phyloP scores from a whole-genome alignment of 164 flowering plant genomes.

The Amborella trichopoda region DNA sequence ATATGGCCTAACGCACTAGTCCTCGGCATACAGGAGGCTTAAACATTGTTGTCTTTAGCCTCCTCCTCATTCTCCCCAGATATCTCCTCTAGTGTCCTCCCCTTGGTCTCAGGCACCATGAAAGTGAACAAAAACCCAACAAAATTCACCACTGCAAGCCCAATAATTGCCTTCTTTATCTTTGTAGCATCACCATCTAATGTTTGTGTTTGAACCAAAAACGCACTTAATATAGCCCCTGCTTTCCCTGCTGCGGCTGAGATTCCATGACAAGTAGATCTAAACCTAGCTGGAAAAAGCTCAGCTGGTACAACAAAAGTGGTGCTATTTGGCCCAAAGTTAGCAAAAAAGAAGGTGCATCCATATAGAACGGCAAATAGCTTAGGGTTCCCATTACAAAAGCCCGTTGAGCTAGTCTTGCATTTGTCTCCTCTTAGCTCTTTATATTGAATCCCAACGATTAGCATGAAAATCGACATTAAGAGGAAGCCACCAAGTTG shows the following conservation, averaged over 20 bases:
- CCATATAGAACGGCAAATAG: slow-evolving; percentile 23
- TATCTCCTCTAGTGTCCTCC: slow-evolving; percentile 29
- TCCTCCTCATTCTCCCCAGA: background rate
- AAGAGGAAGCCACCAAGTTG: slow-evolving; percentile 31
- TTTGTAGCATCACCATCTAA: slow-evolving; percentile 2
- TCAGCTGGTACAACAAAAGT: slow-evolving; percentile 47
- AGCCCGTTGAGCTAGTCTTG: slow-evolving; percentile 4
- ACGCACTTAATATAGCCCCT: slow-evolving; percentile 33
- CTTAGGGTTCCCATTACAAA: slow-evolving; percentile 13
- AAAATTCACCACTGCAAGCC: slow-evolving; percentile 30
- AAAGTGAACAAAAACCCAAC: slow-evolving; percentile 43
- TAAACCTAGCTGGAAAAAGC: slow-evolving; percentile 36
- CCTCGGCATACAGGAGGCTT: too few relatives aligned
- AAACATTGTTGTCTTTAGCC: background rate
- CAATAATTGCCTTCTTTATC: slow-evolving; percentile 26
- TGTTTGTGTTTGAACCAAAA: slow-evolving; percentile 19
- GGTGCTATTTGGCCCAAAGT: slow-evolving; percentile 47
- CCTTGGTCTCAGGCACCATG: slow-evolving; percentile 41
- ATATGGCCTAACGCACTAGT: too few relatives aligned
- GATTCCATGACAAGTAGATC: slow-evolving; percentile 49
- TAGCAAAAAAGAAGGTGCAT: slow-evolving; percentile 39
- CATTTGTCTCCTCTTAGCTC: slow-evolving; percentile 14
- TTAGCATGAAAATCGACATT: slow-evolving; percentile 36
- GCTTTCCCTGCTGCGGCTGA: slow-evolving; percentile 38
- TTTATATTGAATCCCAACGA: slow-evolving; percentile 19